Conservation (phyloP, 768 basidiomycete species). For the Flagelloscypha sp. region DNA sequence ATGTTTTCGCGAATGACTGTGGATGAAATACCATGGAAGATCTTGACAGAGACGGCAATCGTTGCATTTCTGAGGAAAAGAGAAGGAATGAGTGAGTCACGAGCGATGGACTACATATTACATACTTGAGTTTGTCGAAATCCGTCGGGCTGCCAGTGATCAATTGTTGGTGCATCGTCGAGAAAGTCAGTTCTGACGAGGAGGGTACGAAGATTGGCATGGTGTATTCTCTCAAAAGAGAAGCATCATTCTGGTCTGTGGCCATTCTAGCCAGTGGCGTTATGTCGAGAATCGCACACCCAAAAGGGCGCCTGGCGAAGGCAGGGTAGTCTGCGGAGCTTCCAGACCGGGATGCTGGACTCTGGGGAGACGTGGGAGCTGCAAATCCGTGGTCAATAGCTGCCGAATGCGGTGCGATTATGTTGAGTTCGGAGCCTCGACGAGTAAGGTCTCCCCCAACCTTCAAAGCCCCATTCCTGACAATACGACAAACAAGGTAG, state of each 20-base stretch:
- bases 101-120: constrained; percentile 3
- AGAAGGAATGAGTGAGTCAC: constrained; percentile 6
- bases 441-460: constrained; percentile 47
- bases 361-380: constrained; percentile 6
- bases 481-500: constrained; percentile 84
- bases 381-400: too few relatives aligned
- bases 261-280: constrained; percentile 65
- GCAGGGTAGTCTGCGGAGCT: constrained; percentile 24
- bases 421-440: constrained; percentile 40
- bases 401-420: neutral
- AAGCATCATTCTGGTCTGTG: constrained; percentile 54
- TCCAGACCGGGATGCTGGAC: constrained; percentile 16
- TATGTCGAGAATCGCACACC: constrained; percentile 89
- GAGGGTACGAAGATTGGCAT: constrained; percentile 85
- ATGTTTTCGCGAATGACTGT: constrained; percentile 79
- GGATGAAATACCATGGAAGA: constrained; percentile 75
- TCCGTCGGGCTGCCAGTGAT: constrained; percentile 72
- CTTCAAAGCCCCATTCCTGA: constrained; percentile 82
- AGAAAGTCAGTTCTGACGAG: constrained; percentile 80
- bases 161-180: constrained; percentile 93
- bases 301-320: constrained; percentile 73
- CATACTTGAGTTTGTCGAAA: constrained; percentile 74
- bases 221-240: constrained; percentile 61
- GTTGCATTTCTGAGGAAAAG: constrained; percentile 60
- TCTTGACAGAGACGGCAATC: constrained; percentile 75